Percentiles rank a stretch among this genome's conserved stretches.
These are phyloP conservation scores for Fusarium pseudocircinatum DNA, from an alignment of 2,329 filamentous ascomycete genomes.

Conservation along the genomic window DNA sequence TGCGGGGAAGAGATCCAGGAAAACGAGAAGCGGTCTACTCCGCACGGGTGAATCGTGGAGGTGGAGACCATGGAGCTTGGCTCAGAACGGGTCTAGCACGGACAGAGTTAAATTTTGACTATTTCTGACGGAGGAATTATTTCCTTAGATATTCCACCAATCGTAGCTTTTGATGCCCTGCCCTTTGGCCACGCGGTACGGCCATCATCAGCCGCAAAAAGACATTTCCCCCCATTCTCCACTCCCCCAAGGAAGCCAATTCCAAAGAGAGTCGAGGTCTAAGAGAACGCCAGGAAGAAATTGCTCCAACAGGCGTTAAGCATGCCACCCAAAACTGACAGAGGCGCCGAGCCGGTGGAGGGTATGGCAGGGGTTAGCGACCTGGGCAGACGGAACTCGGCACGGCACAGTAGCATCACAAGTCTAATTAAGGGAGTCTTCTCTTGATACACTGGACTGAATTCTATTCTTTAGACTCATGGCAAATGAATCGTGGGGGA, in stretches of 20 bases:
- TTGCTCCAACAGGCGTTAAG: constrained; percentile 11
- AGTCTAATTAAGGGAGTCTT: constrained; percentile 6
- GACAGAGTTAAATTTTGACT: constrained; percentile 4
- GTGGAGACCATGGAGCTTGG: constrained; percentile 1
- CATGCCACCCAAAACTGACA: constrained; percentile 26
- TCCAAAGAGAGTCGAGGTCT: not conserved
- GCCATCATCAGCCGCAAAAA: constrained; percentile 20
- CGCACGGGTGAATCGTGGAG: constrained; percentile 35
- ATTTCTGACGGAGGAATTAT: constrained; percentile 15
- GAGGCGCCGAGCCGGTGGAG: constrained; percentile 33
- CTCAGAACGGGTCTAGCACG: constrained; percentile 21
- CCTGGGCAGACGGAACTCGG: constrained; percentile 36
- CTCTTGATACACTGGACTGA: constrained; percentile 1
- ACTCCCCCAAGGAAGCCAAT: constrained; percentile 17
- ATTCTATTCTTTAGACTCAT: not conserved
- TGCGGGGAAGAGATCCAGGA: constrained; percentile 32
- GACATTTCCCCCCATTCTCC: constrained; percentile 27
- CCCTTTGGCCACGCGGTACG: constrained; percentile 9
- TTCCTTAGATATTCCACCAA: constrained; percentile 21
- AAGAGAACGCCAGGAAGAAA: not conserved
- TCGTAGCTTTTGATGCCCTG: not conserved
- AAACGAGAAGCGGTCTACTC: constrained; percentile 28
- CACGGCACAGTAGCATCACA: constrained; percentile 20
- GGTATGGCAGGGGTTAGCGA: constrained; percentile 8
- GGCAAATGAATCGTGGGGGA: constrained; percentile 23